Base-by-base conservation (phyloP, 257 asterid genomes). In the Salvia miltiorrhiza region DNA sequence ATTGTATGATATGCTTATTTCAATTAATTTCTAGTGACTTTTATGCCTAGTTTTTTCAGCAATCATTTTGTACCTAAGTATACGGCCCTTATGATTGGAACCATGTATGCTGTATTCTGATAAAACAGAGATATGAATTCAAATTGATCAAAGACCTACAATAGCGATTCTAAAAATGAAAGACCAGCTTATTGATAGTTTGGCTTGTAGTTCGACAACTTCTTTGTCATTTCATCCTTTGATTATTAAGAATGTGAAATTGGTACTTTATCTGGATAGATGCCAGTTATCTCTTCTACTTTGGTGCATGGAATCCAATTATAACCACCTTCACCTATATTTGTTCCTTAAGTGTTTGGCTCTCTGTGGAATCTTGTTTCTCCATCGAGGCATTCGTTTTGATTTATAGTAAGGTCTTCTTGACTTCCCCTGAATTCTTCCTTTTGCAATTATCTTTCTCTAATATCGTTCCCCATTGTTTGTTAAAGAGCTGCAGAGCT, bases 401-500 rank as follows among this genome's bases (percentile, higher is more conserved):
- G 39, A 62, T 72, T 45, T 26, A 35, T 62, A 14, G 30, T 56
- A 47, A 48, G 60, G 58, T 65, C 26, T 48, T 63, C 54, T 54
- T 59, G 37, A 52, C 32, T 59, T 19, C 43, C 66, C 43, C 55
- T 7, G 1, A 12, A 16, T 20, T 21, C 24, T 12, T 16, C 5
- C 7, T 32, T 61, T 2, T 49, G 74, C 14, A 21, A 35, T 58
- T 72, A 53, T 57, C 70, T 41, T 59, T 48, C 67, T 74, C 76
- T 80, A 14, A 76, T 75, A 55, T 82, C 78, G 75, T 71, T 70
- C 63, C 75, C 56, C 72, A 45, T 48, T 78, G 67, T 80, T 85
- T 76, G 71, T 75, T 81, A 79, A 80, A 93, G 99, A 77, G 93
- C 96, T 86, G 96, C 99, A 49, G 97, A 94, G 81, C 70, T 3